These are phyloP conservation scores for Cantharellus cinnabarinus DNA, from an alignment of 768 basidiomycete species.

Conservation along the genomic window DNA sequence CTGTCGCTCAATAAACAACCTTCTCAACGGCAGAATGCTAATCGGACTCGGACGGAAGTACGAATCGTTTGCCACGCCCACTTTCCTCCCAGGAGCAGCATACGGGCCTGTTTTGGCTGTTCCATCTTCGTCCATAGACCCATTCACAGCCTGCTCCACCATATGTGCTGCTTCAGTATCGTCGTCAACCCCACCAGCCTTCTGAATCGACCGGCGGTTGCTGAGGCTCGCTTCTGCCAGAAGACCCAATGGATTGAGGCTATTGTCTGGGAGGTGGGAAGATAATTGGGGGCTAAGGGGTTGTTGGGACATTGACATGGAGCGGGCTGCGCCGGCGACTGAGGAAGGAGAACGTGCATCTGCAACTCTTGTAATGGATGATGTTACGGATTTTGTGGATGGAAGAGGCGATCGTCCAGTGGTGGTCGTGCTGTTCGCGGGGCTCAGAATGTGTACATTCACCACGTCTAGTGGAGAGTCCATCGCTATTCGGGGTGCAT, in stretches of 20 bases:
- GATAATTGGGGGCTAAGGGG: conserved; percentile 48
- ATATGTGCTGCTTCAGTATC: background rate
- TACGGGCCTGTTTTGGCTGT: background rate
- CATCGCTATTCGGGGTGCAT: background rate
- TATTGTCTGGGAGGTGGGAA: conserved; percentile 65
- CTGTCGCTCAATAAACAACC: conserved; percentile 72
- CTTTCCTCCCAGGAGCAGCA: conserved; percentile 18
- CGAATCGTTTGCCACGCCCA: conserved; percentile 68
- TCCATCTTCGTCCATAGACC: conserved; percentile 30
- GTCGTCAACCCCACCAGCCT: background rate
- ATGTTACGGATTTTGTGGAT: background rate
- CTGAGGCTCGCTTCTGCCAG: conserved; percentile 63
- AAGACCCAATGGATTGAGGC: conserved; percentile 78
- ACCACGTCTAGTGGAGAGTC: background rate
- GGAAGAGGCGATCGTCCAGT: background rate
- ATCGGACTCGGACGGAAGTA: conserved; percentile 89
- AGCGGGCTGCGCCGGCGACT: background rate
- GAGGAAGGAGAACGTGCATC: background rate
- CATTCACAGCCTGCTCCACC: conserved; percentile 22
- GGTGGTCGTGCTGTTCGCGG: background rate
- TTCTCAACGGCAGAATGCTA: conserved; percentile 65
- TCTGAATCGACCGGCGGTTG: background rate
- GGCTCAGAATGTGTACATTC: background rate
- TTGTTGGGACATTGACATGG: background rate
- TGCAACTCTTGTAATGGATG: too few species aligned